Evolutionary conservation across 768 basidiomycete genomes (phyloP).

Genomic region (Leucogyrophana mollusca): DNA sequence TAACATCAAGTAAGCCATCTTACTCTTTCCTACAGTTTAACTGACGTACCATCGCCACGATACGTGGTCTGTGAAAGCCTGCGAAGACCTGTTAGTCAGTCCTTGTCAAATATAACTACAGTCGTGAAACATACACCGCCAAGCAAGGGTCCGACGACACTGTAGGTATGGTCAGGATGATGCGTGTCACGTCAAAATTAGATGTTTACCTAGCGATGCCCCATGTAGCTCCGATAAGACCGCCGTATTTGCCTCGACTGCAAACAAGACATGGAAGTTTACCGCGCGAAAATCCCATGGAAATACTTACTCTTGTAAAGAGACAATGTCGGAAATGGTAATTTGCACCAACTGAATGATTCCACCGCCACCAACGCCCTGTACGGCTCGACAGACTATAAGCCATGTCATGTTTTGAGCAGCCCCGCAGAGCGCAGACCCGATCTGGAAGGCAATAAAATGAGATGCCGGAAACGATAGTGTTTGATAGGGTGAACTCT

Average conservation of each 20-base stretch:
- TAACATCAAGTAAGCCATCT: slow-evolving; percentile 2
- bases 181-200: background rate
- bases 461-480: background rate
- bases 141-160: slow-evolving; percentile 43
- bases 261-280: background rate
- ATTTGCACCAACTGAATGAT: slow-evolving; percentile 37
- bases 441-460: slow-evolving; percentile 22
- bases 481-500: slow-evolving; percentile 5
- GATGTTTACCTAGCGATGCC: slow-evolving; percentile 34
- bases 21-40: slow-evolving; percentile 2
- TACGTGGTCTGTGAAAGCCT: slow-evolving; percentile 34
- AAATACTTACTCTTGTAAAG: slow-evolving; percentile 28
- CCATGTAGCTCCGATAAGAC: slow-evolving; percentile 38
- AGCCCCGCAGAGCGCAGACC: slow-evolving; percentile 42
- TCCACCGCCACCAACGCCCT: slow-evolving; percentile 43
- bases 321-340: slow-evolving; percentile 39
- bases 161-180: slow-evolving; percentile 4
- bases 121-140: slow-evolving; percentile 36
- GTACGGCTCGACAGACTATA: slow-evolving; percentile 37
- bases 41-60: slow-evolving; percentile 39
- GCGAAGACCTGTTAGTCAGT: too few species aligned
- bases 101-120: too few species aligned
- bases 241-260: slow-evolving; percentile 39
- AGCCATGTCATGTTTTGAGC: slow-evolving; percentile 44
- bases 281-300: background rate